Evolutionary conservation across 306 rosid genomes (phyloP), one percentile per base, ranked within the genome.

Genomic region (Albizia julibrissin): DNA sequence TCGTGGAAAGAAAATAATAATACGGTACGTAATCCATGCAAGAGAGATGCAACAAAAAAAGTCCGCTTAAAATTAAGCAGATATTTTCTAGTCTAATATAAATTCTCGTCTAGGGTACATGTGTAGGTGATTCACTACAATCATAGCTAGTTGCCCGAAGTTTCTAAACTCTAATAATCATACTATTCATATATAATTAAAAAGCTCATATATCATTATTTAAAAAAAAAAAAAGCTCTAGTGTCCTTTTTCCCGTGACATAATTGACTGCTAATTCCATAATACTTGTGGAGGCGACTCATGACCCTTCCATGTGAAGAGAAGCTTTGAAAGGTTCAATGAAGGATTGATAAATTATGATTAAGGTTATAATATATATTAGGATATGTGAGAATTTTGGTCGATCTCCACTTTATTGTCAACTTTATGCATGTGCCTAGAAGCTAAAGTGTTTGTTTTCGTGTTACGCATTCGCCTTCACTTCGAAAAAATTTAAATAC

Each of bases 331-430:
- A 68, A 69, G 76, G 49, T 82, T 58, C 37, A 27, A 42, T 22
- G 44, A 52, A 54, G 29, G 80, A 83, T 78, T 66, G 50, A 74
- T 33, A 37, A 73, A 77, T 46, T 77, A 39, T 9, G 22, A 59
- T 86, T 75, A 75, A 83, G 69, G 79, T 59, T 72, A 82, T 83
- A 42, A 88, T 88, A 83, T 83, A 69, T 81, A 68, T 61, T 22
- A 80, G 43, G 54, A 70, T 11, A 47, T 69, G 68, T 89, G 75
- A 49, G 91, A 91, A 88, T 93, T 91, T 92, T 89, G 87, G 93
- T 89, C 89, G 89, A 91, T 82, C 69, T 86, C 76, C 86, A 82
- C 79, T 77, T 88, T 81, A 75, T 83, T 79, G 87, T 90, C 86
- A 88, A 89, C 88, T 61, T 19, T 22, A 74, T 85, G 88, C 89